phyloP scores from a whole-genome alignment of 441 rosid species.

The Pelargonium fulgidum region DNA sequence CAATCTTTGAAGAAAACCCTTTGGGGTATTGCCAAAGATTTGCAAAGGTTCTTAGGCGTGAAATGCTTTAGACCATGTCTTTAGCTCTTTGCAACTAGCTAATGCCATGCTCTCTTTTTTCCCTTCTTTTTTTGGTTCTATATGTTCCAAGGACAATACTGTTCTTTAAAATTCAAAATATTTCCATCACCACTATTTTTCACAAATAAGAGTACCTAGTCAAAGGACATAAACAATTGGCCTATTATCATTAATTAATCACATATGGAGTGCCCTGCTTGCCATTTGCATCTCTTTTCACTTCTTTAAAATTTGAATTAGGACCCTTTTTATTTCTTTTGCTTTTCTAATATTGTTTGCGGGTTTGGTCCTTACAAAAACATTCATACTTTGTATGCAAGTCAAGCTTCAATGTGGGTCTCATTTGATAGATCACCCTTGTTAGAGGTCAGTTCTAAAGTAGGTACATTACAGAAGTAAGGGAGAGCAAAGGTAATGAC shows the following conservation, averaged over 20 bases:
- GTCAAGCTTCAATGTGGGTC: neutral
- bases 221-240: conserved; percentile 23
- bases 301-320: neutral
- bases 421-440: conserved; percentile 4
- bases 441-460: neutral
- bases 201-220: conserved; percentile 11
- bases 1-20: conserved; percentile 24
- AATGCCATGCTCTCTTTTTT: conserved; percentile 13
- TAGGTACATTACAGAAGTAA: neutral
- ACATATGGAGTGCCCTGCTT: conserved; percentile 8
- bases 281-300: conserved; percentile 6
- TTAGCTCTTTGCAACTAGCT: conserved; percentile 5
- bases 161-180: neutral
- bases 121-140: conserved; percentile 8
- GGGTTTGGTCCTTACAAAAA: neutral
- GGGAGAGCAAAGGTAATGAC: neutral
- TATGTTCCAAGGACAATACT: neutral
- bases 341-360: neutral
- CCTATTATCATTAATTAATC: conserved; percentile 11
- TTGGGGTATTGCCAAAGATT: conserved; percentile 28
- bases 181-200: conserved; percentile 2
- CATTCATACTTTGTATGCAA: neutral
- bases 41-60: conserved; percentile 22
- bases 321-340: conserved; percentile 6
- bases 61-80: neutral